Evolutionary conservation across 192 early-diverging fungal species (phyloP), one percentile per base, ranked within the genome.

Genomic region (Irineochytrium annulatum): DNA sequence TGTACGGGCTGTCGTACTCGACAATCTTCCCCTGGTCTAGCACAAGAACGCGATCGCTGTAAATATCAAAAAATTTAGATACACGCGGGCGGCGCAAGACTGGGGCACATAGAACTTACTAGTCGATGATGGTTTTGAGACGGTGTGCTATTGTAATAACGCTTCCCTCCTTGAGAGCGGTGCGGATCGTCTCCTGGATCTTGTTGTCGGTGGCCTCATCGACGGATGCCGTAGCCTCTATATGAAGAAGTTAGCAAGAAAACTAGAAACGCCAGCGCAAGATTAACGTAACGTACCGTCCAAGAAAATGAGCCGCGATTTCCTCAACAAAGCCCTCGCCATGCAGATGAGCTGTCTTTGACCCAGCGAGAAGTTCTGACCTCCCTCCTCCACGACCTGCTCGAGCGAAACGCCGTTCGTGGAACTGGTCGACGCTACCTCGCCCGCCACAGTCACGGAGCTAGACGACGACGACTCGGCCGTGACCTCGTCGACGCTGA

Each of bases 81-180:
- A n/a, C n/a, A n/a, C n/a, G n/a, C n/a, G n/a, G n/a, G n/a, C n/a
- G n/a, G n/a, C n/a, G n/a, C n/a, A n/a, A n/a, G n/a, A n/a, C n/a
- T n/a, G n/a, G n/a, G n/a, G n/a, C n/a, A n/a, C n/a, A n/a, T n/a
- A n/a, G n/a, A 17, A 49, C 41, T 43, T 29, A 60, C 59, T 76
- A 74, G 28, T 74, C 72, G 35, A 70, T 70, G 37, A 74, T 75
- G 14, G 88, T 90, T 29, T 85, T 85, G 53, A 90, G 76, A 31
- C 88, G 77, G 64, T 90, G 89, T 8, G 89, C 89, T 51, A 90
- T 86, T 3, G 83, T 86, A 17, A 90, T 63, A 16, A 90, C 76
- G 5, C 85, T 88, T 4, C 78, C 77, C 3, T 79, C 69, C 22
- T 71, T 73, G 65, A 90, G 86, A 34, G 78, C 74, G 45, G 70